Percentiles rank a stretch among this genome's conserved stretches.
phyloP scores from a whole-genome alignment of 768 basidiomycete genomes.

The Xerocomellus chrysenteron region DNA sequence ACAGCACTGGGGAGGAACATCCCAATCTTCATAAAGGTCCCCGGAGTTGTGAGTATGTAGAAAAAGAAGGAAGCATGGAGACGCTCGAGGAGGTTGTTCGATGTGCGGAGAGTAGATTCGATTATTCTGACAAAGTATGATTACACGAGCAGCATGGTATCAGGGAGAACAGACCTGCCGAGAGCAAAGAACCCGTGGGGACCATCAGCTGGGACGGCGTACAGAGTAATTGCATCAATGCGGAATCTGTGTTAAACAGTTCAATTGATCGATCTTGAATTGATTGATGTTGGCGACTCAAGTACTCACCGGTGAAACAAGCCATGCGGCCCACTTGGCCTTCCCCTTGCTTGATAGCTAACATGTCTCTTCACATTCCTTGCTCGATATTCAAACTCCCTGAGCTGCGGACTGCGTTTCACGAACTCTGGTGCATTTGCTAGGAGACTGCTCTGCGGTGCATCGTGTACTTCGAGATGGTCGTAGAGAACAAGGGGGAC shows the following conservation, averaged over 20 bases:
- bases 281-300: slow-evolving; percentile 21
- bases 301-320: slow-evolving; percentile 73
- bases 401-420: slow-evolving; percentile 42
- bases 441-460: slow-evolving; percentile 34
- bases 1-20: slow-evolving; percentile 87
- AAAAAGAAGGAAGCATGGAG: slow-evolving; percentile 98
- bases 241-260: slow-evolving; percentile 59
- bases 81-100: slow-evolving; percentile 93
- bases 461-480: slow-evolving; percentile 54
- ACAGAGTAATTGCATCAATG: slow-evolving; percentile 92
- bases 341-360: slow-evolving; percentile 73
- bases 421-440: slow-evolving; percentile 49
- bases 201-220: slow-evolving; percentile 80
- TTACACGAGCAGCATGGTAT: not conserved
- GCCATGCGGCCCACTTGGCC: slow-evolving; percentile 85
- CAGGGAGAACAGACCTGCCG: slow-evolving; percentile 60
- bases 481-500: slow-evolving; percentile 84
- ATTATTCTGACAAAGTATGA: slow-evolving; percentile 50
- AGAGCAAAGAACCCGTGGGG: slow-evolving; percentile 96
- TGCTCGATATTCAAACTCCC: slow-evolving; percentile 56
- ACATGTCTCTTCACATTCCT: slow-evolving; percentile 71
- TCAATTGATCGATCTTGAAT: not conserved
- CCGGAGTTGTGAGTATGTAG: slow-evolving; percentile 61
- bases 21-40: slow-evolving; percentile 84
- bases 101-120: slow-evolving; percentile 86